Percentiles rank a stretch among this genome's conserved stretches.
Evolutionary conservation across 2,329 filamentous ascomycete species (phyloP).

Genomic region (Plectosphaerella plurivora): DNA sequence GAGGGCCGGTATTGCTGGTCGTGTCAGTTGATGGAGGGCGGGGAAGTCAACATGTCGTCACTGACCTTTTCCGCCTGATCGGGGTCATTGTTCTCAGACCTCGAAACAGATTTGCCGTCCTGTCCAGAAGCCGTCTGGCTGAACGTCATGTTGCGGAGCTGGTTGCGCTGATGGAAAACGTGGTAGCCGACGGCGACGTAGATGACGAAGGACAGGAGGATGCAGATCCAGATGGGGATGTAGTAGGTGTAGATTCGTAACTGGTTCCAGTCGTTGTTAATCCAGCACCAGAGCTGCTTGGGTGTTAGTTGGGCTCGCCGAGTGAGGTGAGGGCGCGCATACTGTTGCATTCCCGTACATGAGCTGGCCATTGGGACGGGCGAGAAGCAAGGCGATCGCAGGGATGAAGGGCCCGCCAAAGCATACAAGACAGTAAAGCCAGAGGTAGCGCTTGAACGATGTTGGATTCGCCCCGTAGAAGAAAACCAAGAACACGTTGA

Average conservation of each 20-base stretch:
- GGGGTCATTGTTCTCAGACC: conserved; percentile 15
- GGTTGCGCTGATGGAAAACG: conserved; percentile 54
- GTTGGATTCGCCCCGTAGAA: conserved; percentile 57
- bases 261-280: conserved; percentile 47
- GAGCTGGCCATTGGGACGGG: conserved; percentile 21
- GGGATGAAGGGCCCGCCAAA: conserved; percentile 70
- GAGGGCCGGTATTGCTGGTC: conserved; percentile 2
- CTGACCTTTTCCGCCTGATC: conserved; percentile 29
- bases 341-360: conserved; percentile 56
- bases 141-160: conserved; percentile 47
- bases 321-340: conserved; percentile 14
- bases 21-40: background rate
- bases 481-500: conserved; percentile 72
- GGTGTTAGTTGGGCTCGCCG: background rate
- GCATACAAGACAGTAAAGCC: conserved; percentile 65
- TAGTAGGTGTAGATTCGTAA: conserved; percentile 60
- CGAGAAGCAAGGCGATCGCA: conserved; percentile 59
- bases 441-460: conserved; percentile 68
- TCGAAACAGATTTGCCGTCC: conserved; percentile 25
- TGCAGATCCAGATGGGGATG: conserved; percentile 57
- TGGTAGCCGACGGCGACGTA: conserved; percentile 55
- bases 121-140: conserved; percentile 29
- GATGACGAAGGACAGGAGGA: conserved; percentile 47
- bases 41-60: background rate
- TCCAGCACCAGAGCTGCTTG: conserved; percentile 58